Conservation (phyloP, 2,329 filamentous ascomycete species). For the Alternaria viburni region DNA sequence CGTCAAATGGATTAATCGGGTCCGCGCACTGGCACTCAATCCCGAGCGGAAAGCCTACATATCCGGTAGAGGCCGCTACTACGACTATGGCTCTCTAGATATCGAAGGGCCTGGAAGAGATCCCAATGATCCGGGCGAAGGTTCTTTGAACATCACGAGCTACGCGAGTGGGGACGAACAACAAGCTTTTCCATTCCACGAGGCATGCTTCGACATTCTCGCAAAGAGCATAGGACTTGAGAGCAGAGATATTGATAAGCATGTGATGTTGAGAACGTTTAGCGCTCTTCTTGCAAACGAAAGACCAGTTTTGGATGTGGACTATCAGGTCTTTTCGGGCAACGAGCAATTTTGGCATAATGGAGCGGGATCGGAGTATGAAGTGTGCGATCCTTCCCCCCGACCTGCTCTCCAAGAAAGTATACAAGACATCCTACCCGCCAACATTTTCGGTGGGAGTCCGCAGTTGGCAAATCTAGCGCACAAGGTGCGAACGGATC, state of each 20-base stretch:
- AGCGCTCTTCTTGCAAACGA: slow-evolving; percentile 3
- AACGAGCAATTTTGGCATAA: slow-evolving; percentile 19
- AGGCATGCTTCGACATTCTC: slow-evolving; percentile 25
- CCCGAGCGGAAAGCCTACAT: slow-evolving; percentile 19
- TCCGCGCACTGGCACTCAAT: slow-evolving; percentile 23
- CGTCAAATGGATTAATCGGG: slow-evolving; percentile 17
- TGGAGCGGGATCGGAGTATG: slow-evolving; percentile 26
- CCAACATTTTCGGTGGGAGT: slow-evolving; percentile 2
- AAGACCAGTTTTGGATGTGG: slow-evolving; percentile 5
- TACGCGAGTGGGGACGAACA: not conserved
- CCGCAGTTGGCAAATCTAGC: not conserved
- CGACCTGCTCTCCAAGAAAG: slow-evolving; percentile 2
- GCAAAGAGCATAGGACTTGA: slow-evolving; percentile 14
- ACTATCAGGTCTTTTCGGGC: slow-evolving; percentile 16
- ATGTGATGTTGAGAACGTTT: slow-evolving; percentile 17
- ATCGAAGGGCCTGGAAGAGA: slow-evolving; percentile 8
- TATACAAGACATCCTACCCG: slow-evolving; percentile 13
- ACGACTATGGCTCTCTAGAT: slow-evolving; percentile 11
- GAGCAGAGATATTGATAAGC: slow-evolving; percentile 11
- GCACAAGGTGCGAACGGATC: slow-evolving; percentile 17
- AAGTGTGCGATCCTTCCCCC: slow-evolving; percentile 10
- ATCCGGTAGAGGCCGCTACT: slow-evolving; percentile 17
- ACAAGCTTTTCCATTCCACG: slow-evolving; percentile 26
- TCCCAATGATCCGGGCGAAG: slow-evolving; percentile 10
- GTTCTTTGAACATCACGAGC: slow-evolving; percentile 10